A percentile compares a stretch with the other conserved stretches of the same genome.
Conservation (phyloP, 1,284 basidiomycete species). For the Agaricales sp. region DNA sequence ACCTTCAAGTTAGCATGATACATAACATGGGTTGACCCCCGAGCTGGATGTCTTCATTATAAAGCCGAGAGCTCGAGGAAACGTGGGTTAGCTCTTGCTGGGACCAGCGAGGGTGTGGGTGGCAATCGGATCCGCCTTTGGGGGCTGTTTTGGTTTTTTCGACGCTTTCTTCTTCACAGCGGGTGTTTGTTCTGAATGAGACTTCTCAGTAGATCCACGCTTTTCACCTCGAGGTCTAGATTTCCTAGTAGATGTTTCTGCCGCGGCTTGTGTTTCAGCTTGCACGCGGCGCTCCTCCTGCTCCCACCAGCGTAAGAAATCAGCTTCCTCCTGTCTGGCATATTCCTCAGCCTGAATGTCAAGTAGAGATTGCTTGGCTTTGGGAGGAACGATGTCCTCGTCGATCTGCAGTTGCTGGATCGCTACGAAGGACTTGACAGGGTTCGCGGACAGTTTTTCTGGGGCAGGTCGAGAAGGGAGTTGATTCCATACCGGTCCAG, state of each 20-base stretch:
- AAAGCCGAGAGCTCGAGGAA: no score
- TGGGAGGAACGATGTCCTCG: slow-evolving; percentile 28
- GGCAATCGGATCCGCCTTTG: no score
- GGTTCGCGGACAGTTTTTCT: slow-evolving; percentile 16
- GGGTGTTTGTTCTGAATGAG: background rate
- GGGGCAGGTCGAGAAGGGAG: slow-evolving; percentile 24
- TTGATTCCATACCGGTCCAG: slow-evolving; percentile 20
- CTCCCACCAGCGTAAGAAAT: slow-evolving; percentile 82
- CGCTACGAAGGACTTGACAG: slow-evolving; percentile 59
- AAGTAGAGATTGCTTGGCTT: slow-evolving; percentile 54
- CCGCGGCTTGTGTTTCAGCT: slow-evolving; percentile 27
- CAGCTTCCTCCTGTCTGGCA: slow-evolving; percentile 52
- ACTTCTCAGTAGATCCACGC: background rate
- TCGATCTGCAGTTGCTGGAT: slow-evolving; percentile 76
- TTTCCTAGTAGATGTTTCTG: background rate
- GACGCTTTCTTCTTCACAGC: background rate
- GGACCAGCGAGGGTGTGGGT: no score
- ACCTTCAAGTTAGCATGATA: no score
- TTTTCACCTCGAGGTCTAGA: background rate
- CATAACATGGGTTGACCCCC: no score
- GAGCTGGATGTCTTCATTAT: no score
- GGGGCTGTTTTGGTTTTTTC: background rate
- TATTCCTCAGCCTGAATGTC: slow-evolving; percentile 83
- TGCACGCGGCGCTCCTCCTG: slow-evolving; percentile 66
- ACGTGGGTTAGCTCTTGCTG: no score